Evolutionary conservation across 75 land plant species (phyloP).

Genomic region (Pinus albicaulis): DNA sequence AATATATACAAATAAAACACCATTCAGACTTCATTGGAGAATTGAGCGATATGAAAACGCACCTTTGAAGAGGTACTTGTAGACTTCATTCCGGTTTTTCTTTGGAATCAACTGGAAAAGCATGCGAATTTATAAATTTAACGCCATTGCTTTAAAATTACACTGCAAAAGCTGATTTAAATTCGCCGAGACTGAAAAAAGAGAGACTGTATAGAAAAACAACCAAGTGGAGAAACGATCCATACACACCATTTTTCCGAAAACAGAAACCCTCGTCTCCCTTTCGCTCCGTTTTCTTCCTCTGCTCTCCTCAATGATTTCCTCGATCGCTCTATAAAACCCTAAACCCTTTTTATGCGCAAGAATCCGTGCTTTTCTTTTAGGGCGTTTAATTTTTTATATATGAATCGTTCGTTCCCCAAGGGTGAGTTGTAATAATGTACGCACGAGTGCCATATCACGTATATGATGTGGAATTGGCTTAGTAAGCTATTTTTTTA

Average conservation of each 20-base stretch:
- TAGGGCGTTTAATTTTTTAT: too few species aligned
- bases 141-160: background rate
- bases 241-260: background rate
- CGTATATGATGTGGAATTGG: too few species aligned
- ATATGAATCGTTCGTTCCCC: too few species aligned
- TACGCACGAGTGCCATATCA: too few species aligned
- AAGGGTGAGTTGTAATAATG: too few species aligned
- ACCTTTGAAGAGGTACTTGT: constrained; percentile 96
- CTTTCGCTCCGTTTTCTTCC: background rate
- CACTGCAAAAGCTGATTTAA: background rate
- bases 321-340: background rate
- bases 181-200: background rate
- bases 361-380: too few species aligned
- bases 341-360: background rate
- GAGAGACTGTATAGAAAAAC: background rate
- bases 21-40: too few species aligned
- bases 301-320: too few species aligned
- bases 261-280: background rate
- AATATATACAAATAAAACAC: too few species aligned
- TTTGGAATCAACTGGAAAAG: constrained; percentile 70
- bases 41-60: background rate
- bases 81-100: constrained; percentile 95
- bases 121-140: background rate
- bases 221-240: too few species aligned
- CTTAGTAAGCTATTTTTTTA: too few species aligned